These are phyloP conservation scores for Fusarium penzigii DNA, from an alignment of 2,329 filamentous ascomycete species.

Conservation along the genomic window DNA sequence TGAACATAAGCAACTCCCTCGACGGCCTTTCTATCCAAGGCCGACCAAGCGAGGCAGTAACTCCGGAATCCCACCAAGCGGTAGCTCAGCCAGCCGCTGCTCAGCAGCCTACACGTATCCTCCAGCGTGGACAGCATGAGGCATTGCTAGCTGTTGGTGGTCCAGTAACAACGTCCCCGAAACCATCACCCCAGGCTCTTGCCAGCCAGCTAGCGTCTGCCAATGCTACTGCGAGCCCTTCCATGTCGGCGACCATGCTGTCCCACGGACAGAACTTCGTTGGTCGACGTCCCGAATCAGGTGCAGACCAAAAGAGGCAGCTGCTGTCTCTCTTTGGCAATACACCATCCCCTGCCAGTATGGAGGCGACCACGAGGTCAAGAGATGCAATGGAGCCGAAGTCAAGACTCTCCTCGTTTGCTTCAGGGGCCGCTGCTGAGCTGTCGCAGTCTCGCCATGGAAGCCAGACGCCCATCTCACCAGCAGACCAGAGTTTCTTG, in stretches of 20 bases:
- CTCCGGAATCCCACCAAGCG: slow-evolving; percentile 15
- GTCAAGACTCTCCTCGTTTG: slow-evolving; percentile 47
- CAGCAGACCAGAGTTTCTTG: slow-evolving; percentile 74
- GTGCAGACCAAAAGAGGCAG: slow-evolving; percentile 36
- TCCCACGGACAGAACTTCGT: background rate
- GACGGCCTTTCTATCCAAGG: slow-evolving; percentile 24
- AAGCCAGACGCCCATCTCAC: slow-evolving; percentile 59
- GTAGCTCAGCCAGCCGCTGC: slow-evolving; percentile 9
- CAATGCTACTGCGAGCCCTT: slow-evolving; percentile 18
- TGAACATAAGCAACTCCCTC: slow-evolving; percentile 17
- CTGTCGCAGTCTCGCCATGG: slow-evolving; percentile 42
- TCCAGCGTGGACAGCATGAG: slow-evolving; percentile 37
- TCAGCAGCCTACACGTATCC: slow-evolving; percentile 35
- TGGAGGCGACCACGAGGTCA: slow-evolving; percentile 27
- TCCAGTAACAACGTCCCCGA: slow-evolving; percentile 17
- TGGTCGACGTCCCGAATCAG: slow-evolving; percentile 27
- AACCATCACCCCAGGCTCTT: slow-evolving; percentile 19
- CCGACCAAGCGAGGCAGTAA: slow-evolving; percentile 10
- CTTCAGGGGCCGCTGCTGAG: slow-evolving; percentile 40
- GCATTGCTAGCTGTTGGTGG: slow-evolving; percentile 18
- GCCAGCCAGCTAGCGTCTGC: slow-evolving; percentile 19
- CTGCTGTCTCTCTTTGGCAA: slow-evolving; percentile 66
- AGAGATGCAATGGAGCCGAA: slow-evolving; percentile 26
- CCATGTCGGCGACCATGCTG: no score
- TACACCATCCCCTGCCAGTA: slow-evolving; percentile 25